Evolutionary conservation across 495 filamentous ascomycete genomes (phyloP).

Genomic region (Podospora pseudoanserina): DNA sequence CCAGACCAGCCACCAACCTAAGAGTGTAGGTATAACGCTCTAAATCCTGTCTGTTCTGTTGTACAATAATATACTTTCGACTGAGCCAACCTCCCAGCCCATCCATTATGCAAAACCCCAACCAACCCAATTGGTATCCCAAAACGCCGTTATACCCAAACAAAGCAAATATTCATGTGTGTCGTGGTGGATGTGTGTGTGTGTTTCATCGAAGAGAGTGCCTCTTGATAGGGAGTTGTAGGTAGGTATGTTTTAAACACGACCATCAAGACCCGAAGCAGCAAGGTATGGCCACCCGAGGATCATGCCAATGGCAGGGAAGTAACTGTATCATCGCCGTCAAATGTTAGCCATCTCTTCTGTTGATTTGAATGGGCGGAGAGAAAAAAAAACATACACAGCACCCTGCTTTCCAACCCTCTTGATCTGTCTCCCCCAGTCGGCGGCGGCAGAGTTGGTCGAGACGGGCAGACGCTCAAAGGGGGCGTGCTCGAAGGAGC

Average conservation of each 20-base stretch:
- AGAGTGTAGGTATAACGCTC: background rate
- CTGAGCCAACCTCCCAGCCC: background rate
- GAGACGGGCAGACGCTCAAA: conserved; percentile 8
- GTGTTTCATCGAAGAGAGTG: background rate
- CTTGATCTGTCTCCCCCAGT: conserved; percentile 7
- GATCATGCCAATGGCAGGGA: background rate
- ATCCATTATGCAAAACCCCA: background rate
- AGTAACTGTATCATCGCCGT: background rate
- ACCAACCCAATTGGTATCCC: background rate
- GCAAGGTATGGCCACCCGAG: conserved; percentile 9
- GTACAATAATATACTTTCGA: background rate
- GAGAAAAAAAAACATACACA: conserved; percentile 2
- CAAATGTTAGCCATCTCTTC: background rate
- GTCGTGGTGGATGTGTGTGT: background rate
- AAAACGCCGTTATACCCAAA: background rate
- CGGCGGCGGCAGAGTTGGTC: conserved; percentile 1
- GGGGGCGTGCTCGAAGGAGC: conserved; percentile 8
- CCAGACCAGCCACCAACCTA: background rate
- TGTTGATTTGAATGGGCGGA: background rate
- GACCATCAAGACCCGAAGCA: conserved; percentile 1
- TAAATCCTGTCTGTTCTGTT: background rate
- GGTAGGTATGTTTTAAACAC: background rate
- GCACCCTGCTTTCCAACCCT: conserved; percentile 6
- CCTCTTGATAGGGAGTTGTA: background rate
- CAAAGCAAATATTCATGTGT: background rate